phyloP scores from a whole-genome alignment of 2,329 filamentous ascomycete genomes.

The Cryphonectria carpinicola region DNA sequence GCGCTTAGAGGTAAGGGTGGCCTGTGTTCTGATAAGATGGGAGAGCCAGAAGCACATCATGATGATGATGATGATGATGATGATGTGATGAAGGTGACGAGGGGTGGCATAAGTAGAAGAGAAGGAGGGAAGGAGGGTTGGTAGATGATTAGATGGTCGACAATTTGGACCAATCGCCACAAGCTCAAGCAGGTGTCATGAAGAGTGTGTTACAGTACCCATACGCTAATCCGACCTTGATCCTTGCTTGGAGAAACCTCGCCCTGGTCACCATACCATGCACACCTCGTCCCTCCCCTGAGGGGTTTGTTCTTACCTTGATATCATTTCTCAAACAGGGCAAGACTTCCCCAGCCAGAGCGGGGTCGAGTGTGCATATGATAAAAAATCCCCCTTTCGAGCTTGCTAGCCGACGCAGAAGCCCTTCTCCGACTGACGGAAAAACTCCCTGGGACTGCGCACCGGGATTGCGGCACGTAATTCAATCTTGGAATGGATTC shows the following conservation, averaged over 20 bases:
- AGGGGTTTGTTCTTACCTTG: neutral
- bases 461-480: neutral
- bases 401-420: neutral
- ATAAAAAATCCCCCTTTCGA: neutral
- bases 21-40: neutral
- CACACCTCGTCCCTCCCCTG: neutral
- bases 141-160: too few species aligned
- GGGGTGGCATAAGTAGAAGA: neutral
- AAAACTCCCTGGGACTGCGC: neutral
- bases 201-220: too few species aligned
- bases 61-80: neutral
- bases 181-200: neutral
- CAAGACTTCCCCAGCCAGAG: neutral
- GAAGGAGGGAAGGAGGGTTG: neutral
- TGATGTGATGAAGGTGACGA: neutral
- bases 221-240: neutral
- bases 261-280: neutral
- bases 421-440: constrained; percentile 10
- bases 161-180: neutral
- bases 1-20: neutral
- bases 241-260: neutral
- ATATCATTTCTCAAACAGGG: neutral
- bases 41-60: neutral
- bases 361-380: neutral
- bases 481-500: neutral